Evolutionary conservation across 768 basidiomycete genomes (phyloP).

Genomic region (Hortiboletus campestris): DNA sequence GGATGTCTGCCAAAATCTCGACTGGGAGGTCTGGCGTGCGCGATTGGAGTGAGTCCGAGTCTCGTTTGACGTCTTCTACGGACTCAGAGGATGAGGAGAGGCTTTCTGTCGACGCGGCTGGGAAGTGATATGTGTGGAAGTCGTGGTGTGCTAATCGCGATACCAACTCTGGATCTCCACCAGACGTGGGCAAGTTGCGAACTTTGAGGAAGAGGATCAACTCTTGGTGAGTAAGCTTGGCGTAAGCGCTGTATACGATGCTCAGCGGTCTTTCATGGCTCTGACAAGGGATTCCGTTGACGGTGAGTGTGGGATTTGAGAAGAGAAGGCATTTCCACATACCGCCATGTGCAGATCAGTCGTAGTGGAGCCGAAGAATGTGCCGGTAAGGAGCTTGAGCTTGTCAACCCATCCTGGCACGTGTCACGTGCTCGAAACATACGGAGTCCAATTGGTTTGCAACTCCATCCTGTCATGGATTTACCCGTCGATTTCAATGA

Average conservation of each 20-base stretch:
- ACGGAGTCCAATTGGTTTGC: too few relatives aligned
- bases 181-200: slow-evolving; percentile 64
- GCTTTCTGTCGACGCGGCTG: slow-evolving; percentile 31
- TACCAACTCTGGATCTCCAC: slow-evolving; percentile 62
- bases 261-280: slow-evolving; percentile 29
- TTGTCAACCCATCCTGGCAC: too few relatives aligned
- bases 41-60: slow-evolving; percentile 31
- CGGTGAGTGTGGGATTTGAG: slow-evolving; percentile 22
- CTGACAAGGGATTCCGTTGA: slow-evolving; percentile 19
- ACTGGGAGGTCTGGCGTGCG: slow-evolving; percentile 62
- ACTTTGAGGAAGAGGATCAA: slow-evolving; percentile 74
- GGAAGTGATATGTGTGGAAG: slow-evolving; percentile 67
- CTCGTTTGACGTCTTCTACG: slow-evolving; percentile 20
- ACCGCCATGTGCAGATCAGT: slow-evolving; percentile 39
- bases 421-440: background rate
- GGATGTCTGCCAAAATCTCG: slow-evolving; percentile 73
- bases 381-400: too few relatives aligned
- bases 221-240: slow-evolving; percentile 62
- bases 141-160: slow-evolving; percentile 74
- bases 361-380: slow-evolving; percentile 2
- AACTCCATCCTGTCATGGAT: too few relatives aligned
- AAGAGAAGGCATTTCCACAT: slow-evolving; percentile 16
- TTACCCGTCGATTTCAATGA: too few relatives aligned
- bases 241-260: slow-evolving; percentile 67
- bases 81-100: slow-evolving; percentile 25